Evolutionary conservation across 1,284 basidiomycete species (phyloP).

Genomic region (Apiotrichum sp.): DNA sequence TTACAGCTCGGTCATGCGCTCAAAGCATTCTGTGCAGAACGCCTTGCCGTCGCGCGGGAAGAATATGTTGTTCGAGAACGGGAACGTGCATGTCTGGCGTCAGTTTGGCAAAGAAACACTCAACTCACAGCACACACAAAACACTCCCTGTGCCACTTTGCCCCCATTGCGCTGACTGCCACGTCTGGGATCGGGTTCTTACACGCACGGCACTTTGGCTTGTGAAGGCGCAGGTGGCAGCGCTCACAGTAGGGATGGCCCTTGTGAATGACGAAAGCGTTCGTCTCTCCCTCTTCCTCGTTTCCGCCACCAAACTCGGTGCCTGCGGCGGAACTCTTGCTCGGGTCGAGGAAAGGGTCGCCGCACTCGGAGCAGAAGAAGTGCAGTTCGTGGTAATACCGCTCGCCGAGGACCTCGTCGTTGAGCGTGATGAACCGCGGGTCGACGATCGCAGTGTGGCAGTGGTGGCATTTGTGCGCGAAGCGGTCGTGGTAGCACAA

Average conservation of each 20-base stretch:
- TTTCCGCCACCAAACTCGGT: constrained; percentile 50
- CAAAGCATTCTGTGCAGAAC: constrained; percentile 79
- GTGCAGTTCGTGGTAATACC: constrained; percentile 87
- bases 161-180: constrained; percentile 80
- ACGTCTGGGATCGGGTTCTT: constrained; percentile 74
- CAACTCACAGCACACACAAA: constrained; percentile 77
- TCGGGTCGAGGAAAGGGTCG: constrained; percentile 80
- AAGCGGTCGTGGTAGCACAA: constrained; percentile 92
- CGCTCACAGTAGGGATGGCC: constrained; percentile 92
- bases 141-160: constrained; percentile 88
- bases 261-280: constrained; percentile 80
- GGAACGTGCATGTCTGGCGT: constrained; percentile 63
- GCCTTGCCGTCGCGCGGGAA: constrained; percentile 72
- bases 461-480: constrained; percentile 89
- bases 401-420: constrained; percentile 64
- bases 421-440: constrained; percentile 89
- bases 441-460: constrained; percentile 91
- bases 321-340: constrained; percentile 47
- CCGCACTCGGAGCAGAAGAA: constrained; percentile 99
- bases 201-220: constrained; percentile 85
- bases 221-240: constrained; percentile 80
- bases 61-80: constrained; percentile 78
- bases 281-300: constrained; percentile 55
- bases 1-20: constrained; percentile 52
- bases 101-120: neutral